Percentiles rank a stretch among this genome's conserved stretches.
Evolutionary conservation across 805 yeast species (phyloP).

Genomic region (Candida vaughaniae): DNA sequence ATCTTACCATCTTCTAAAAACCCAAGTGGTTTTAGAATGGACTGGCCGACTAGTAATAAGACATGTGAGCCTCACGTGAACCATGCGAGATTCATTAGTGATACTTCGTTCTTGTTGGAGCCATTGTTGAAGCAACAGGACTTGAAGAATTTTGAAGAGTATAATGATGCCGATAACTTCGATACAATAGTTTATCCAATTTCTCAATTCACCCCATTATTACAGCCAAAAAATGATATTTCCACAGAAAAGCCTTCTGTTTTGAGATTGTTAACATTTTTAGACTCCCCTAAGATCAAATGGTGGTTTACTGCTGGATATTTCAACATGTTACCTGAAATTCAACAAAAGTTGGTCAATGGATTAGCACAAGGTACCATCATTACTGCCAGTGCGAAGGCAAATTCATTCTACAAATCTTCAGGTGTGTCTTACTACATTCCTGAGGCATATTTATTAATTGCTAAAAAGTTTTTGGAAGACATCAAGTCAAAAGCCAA

Average conservation of each 20-base stretch:
- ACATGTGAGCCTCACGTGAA: conserved; percentile 67
- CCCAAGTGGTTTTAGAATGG: conserved; percentile 51
- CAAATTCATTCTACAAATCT: conserved; percentile 89
- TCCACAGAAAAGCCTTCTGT: conserved; percentile 84
- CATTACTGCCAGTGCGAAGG: conserved; percentile 89
- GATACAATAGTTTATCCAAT: conserved; percentile 83
- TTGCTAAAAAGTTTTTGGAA: conserved; percentile 67
- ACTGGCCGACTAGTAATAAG: conserved; percentile 72
- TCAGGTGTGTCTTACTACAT: conserved; percentile 76
- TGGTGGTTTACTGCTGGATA: conserved; percentile 97
- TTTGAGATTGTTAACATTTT: conserved; percentile 55
- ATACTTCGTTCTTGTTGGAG: conserved; percentile 54
- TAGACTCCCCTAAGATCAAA: conserved; percentile 52
- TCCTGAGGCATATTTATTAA: conserved; percentile 82
- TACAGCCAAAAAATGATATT: conserved; percentile 50
- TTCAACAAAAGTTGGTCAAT: conserved; percentile 55
- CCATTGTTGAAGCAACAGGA: conserved; percentile 55
- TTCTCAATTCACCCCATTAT: conserved; percentile 85
- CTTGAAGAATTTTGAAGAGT: conserved; percentile 30
- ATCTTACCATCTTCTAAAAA: conserved; percentile 44
- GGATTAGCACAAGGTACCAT: conserved; percentile 65
- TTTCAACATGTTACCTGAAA: conserved; percentile 83
- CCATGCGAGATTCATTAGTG: conserved; percentile 49
- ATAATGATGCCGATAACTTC: conserved; percentile 32
- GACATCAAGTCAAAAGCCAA: conserved; percentile 45